Base-by-base conservation (phyloP, 345 rosid species). In the Hirschfeldia incana region DNA sequence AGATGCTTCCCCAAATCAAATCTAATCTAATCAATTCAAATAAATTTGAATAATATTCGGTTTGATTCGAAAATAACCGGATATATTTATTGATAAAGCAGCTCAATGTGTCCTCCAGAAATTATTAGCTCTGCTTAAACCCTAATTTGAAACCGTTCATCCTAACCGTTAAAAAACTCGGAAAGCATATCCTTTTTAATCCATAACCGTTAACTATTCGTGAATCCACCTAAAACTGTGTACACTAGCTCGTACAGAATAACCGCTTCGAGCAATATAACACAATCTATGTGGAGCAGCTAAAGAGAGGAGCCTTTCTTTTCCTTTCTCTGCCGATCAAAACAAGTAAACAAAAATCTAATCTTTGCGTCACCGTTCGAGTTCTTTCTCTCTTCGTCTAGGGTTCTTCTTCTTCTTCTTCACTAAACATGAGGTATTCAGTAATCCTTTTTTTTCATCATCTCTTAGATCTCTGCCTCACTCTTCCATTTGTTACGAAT, bases 311-410 rank as follows among this genome's bases (percentile, higher is more conserved):
- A 21, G 21, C 21, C 21, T 21, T 21, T 21, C 21, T 21, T 21
- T 3, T 21, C 37, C 15, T 69, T 37, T 4, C 67, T 70, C 36
- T 67, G 26, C 51, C 74, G 78, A 79, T 67, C 73, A 60, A 67
- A 61, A n/a, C 17, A 76, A 68, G 68, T 76, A 6, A 76, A 46
- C 55, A n/a, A 67, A 49, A 65, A 78, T 62, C 57, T 60, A 72
- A 79, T 67, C 75, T 74, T 79, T 51, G 82, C 69, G 37, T 69
- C 83, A 63, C 83, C 83, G 75, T 80, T 55, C 30, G 71, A 62
- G 75, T 36, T 36, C n/a, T 27, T 34, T 51, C 27, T 46, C 65
- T 73, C 78, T 71, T 61, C 7, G 32, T 67, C 67, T 68, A 74
- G 74, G 78, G 78, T 74, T 79, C 71, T 53, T 53, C 57, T 49